These are phyloP conservation scores for Xylariomycetidae sp. DNA, from an alignment of 2,329 filamentous ascomycete species.

Conservation along the genomic window DNA sequence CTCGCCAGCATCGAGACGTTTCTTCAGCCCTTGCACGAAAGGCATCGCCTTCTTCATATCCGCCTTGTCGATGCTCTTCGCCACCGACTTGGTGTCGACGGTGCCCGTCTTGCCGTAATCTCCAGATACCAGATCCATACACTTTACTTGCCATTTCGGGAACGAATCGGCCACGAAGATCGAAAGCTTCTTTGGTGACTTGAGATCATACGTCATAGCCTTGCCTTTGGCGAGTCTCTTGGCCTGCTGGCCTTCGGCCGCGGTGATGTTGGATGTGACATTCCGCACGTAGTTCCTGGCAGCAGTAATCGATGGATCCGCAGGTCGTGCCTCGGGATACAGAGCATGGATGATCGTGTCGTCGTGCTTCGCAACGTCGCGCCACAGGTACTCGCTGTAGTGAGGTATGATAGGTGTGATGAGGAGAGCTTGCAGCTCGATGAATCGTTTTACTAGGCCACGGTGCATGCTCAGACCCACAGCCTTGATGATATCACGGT, in stretches of 20 bases:
- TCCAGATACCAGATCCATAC: constrained; percentile 73
- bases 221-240: constrained; percentile 95
- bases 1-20: constrained; percentile 68
- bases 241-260: constrained; percentile 73
- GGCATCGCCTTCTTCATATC: constrained; percentile 99
- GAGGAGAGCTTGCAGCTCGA: constrained; percentile 81
- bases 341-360: constrained; percentile 72
- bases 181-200: constrained; percentile 85
- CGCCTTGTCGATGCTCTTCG: constrained; percentile 65
- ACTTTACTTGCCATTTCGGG: constrained; percentile 87
- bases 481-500: constrained; percentile 75
- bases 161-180: constrained; percentile 77
- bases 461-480: constrained; percentile 83
- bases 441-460: constrained; percentile 71
- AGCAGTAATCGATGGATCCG: constrained; percentile 65
- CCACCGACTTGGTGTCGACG: constrained; percentile 40
- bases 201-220: constrained; percentile 78
- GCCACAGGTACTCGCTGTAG: constrained; percentile 92
- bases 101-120: constrained; percentile 52
- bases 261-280: constrained; percentile 75
- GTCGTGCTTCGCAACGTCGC: constrained; percentile 76
- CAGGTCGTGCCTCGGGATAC: constrained; percentile 65
- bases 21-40: constrained; percentile 85
- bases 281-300: constrained; percentile 72
- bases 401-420: constrained; percentile 84